These are phyloP conservation scores for Hirsutella rhossiliensis DNA, from an alignment of 2,329 filamentous ascomycete genomes.

Conservation along the genomic window DNA sequence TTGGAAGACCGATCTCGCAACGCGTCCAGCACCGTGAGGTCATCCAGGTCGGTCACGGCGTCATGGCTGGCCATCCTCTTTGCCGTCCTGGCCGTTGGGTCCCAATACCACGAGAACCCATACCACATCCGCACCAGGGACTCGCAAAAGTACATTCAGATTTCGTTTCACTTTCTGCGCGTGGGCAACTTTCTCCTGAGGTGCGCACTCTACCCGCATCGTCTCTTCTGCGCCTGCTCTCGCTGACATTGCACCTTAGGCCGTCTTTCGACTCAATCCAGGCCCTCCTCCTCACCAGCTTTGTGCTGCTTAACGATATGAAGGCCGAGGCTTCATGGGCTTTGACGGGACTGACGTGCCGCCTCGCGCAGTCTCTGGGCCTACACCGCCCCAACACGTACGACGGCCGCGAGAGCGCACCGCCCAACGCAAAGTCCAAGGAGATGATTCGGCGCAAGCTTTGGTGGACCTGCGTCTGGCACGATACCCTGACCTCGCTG, in stretches of 20 bases:
- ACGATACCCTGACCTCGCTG: constrained; percentile 52
- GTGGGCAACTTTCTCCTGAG: constrained; percentile 51
- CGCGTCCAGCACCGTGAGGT: constrained; percentile 31
- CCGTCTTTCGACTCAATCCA: constrained; percentile 56
- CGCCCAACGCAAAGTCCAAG: constrained; percentile 33
- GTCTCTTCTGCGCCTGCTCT: background rate
- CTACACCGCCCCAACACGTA: constrained; percentile 37
- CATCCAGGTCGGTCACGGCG: constrained; percentile 42
- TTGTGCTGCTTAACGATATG: constrained; percentile 56
- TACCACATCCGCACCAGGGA: constrained; percentile 48
- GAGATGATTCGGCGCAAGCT: constrained; percentile 43
- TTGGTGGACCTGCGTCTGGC: constrained; percentile 57
- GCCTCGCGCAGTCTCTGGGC: constrained; percentile 53
- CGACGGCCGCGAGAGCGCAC: constrained; percentile 31
- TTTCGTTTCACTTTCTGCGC: constrained; percentile 52
- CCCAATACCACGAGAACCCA: constrained; percentile 53
- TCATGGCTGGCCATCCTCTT: constrained; percentile 57
- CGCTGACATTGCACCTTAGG: constrained; percentile 16
- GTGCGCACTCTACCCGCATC: constrained; percentile 16
- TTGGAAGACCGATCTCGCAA: constrained; percentile 50
- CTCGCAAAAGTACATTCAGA: constrained; percentile 49
- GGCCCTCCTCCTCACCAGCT: constrained; percentile 48
- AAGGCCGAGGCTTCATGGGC: constrained; percentile 59
- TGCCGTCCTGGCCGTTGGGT: constrained; percentile 51
- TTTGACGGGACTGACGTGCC: constrained; percentile 49